phyloP scores from a whole-genome alignment of 768 basidiomycete genomes.

The Boletus eberwhitei region DNA sequence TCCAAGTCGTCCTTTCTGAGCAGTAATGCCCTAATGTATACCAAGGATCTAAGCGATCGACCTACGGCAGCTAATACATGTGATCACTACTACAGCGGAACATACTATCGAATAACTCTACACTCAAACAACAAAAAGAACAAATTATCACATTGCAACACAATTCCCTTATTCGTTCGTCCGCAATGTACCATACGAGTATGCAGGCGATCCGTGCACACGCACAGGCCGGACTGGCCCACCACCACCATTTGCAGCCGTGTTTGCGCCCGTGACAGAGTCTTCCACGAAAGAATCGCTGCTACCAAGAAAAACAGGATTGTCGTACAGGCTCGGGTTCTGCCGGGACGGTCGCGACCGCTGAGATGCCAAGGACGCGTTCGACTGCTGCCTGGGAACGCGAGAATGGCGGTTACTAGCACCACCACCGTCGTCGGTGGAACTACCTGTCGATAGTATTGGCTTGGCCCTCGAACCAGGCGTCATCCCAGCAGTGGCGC shows the following conservation, averaged over 20 bases:
- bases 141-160: not conserved
- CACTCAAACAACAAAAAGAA: not conserved
- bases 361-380: slow-evolving; percentile 19
- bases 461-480: slow-evolving; percentile 15
- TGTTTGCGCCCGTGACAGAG: slow-evolving; percentile 23
- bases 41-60: not conserved
- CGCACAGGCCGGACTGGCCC: slow-evolving; percentile 21
- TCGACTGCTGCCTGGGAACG: slow-evolving; percentile 23
- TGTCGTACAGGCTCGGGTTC: slow-evolving; percentile 26
- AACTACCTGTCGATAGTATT: slow-evolving; percentile 9
- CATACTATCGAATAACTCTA: slow-evolving; percentile 7
- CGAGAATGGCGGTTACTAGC: slow-evolving; percentile 1
- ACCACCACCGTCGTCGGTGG: slow-evolving; percentile 7
- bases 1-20: not conserved
- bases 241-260: slow-evolving; percentile 22
- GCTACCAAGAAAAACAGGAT: slow-evolving; percentile 24
- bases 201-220: slow-evolving; percentile 17
- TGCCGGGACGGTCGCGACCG: slow-evolving; percentile 17
- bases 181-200: slow-evolving; percentile 15
- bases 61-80: slow-evolving; percentile 3
- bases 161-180: slow-evolving; percentile 9
- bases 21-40: not conserved
- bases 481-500: slow-evolving; percentile 26
- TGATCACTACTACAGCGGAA: slow-evolving; percentile 1
- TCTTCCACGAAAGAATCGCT: slow-evolving; percentile 29